Base-by-base conservation (phyloP, 306 rosid species). In the Mimosa bimucronata region DNA sequence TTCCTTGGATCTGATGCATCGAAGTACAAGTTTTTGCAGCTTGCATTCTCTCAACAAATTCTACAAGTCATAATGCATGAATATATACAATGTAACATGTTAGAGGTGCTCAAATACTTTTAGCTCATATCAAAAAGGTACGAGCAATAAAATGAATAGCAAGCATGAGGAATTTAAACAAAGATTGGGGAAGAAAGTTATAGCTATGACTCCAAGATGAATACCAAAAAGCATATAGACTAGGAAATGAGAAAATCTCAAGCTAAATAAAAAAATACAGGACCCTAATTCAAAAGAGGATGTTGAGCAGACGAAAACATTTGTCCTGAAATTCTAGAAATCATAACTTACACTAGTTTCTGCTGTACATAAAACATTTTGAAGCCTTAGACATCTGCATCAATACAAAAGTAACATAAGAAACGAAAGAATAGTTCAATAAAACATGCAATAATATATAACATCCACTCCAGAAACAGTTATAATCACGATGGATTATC, bases 341-440 rank as follows among this genome's bases (percentile, higher is more conserved):
- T 71, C 73, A 71, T 28, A 75, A 88, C 98, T 85, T 89, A 94
- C 98, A 78, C 85, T 84, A 70, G 81, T 88, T 88, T 94, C 97
- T 72, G 76, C 77, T 2, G 87, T 76, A 68, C 91, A 91, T 50
- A 94, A 76, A 80, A 90, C 79, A 80, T 87, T 88, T 77, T 90
- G 97, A 82, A 94, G 94, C 40, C 84, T 89, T 83, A 94, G 79
- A 80, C 84, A 73, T 81, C 97, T 94, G 92, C 83, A 88, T 77
- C 41, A 83, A 81, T 74, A 73, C 80, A 73, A 90, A 73, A 9
- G 62, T 53, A 66, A 77, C 60, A 85, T 29, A 62, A 65, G 42
- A 77, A 41, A 58, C 60, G 65, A 77, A 76, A 71, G 55, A 77
- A 16, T 44, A 26, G 37, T 53, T 65, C 77, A 77, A 77, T 66